Evolutionary conservation across 2,329 filamentous ascomycete species (phyloP), one percentile per base, ranked within the genome.

Genomic region (Bipolaris zeicola): DNA sequence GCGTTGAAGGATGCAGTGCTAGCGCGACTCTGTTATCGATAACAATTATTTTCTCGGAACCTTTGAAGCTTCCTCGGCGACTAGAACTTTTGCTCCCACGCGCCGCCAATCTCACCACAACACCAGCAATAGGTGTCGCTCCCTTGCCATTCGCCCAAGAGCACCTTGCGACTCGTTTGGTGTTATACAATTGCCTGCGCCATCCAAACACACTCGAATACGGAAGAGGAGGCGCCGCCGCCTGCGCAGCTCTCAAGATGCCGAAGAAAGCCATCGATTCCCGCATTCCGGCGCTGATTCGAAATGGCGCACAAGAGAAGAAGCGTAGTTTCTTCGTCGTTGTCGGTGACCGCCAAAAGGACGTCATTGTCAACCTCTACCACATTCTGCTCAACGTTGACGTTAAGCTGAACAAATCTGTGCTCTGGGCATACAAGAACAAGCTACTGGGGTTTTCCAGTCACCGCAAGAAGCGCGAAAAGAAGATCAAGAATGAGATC

Each of bases 361-460:
- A 99, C 83, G 92, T 94, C 67, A 98, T 99, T 74, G 93, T 98
- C 65, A 88, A 97, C 74, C 84, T 93, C 57, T 93, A 98, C 79
- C 92, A 95, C 73, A 96, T 99, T 72, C 90, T 97, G 83, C 89
- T 93, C 48, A 90, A 87, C 67, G 88, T 90, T 73, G 91, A 96
- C 74, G 86, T 97, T 63, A 96, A 96, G 79, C 87, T 96, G 77
- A 96, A 95, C 81, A 98, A 98, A 78, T 95, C 91, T 11, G 92
- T 99, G 3, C 82, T 99, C 10, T 99, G 95, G 95, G 94, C 95
- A 18, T 99, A 99, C 82, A 98, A 98, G 83, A 96, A 96, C 77
- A 95, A 99, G 78, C 84, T 99, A 10, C 82, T 99, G 31, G 93
- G 92, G 47, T 98, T 98, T 76, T 96, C 92, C 26, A 75, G 91